Conservation (phyloP, 306 rosid genomes). For the Amphicarpaea edgeworthii region DNA sequence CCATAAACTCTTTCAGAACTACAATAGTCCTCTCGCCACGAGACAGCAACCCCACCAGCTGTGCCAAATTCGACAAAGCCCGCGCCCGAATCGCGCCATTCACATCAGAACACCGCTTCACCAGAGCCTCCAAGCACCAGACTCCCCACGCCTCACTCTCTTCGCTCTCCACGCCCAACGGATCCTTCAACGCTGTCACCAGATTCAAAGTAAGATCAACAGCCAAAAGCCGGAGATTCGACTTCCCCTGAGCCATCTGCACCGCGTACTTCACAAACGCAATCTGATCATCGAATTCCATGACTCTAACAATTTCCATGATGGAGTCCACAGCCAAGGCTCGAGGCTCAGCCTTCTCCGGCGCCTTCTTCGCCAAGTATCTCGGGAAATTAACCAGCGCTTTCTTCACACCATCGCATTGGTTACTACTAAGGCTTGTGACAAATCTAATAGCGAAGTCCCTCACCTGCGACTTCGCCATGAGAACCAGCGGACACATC, state of each 20-base stretch:
- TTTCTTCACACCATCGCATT: conserved; percentile 62
- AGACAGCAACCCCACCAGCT: conserved; percentile 68
- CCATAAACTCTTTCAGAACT: conserved; percentile 69
- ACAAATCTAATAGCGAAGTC: conserved; percentile 70
- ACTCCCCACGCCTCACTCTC: conserved; percentile 62
- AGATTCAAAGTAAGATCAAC: conserved; percentile 77
- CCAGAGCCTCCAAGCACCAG: conserved; percentile 79
- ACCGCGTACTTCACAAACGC: conserved; percentile 75
- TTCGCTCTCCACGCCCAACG: conserved; percentile 63
- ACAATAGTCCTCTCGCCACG: conserved; percentile 47
- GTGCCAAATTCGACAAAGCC: conserved; percentile 77
- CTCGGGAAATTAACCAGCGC: conserved; percentile 76
- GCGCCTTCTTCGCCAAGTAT: conserved; percentile 77
- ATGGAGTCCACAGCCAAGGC: conserved; percentile 83
- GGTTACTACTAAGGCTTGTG: conserved; percentile 37
- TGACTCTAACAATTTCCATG: conserved; percentile 65
- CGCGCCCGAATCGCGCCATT: conserved; percentile 73
- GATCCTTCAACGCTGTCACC: conserved; percentile 60
- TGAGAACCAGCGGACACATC: conserved; percentile 59
- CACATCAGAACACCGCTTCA: conserved; percentile 81
- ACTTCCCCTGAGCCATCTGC: conserved; percentile 77
- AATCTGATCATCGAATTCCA: conserved; percentile 67
- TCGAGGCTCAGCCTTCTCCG: conserved; percentile 83
- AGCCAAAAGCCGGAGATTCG: conserved; percentile 74
- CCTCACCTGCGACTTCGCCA: conserved; percentile 69